Evolutionary conservation across 176 grass and related monocot genomes (phyloP).

Genomic region (Oropetium thomaeum): DNA sequence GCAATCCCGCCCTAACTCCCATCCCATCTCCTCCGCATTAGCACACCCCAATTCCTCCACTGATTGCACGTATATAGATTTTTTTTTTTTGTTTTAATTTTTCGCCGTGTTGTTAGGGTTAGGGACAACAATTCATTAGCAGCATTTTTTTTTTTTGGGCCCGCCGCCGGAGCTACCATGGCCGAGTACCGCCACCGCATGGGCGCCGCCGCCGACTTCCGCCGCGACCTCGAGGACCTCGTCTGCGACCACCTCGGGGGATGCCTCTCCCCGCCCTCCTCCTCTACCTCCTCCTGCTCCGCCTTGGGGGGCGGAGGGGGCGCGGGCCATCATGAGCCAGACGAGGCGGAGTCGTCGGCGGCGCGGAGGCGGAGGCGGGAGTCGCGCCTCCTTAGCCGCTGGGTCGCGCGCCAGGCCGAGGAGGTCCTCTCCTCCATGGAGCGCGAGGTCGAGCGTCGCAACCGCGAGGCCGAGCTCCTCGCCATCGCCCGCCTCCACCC

Average conservation of each 20-base stretch:
- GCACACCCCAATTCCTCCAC: neutral
- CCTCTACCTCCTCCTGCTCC: conserved; percentile 60
- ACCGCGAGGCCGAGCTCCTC: conserved; percentile 86
- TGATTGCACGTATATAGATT: neutral
- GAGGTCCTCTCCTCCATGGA: conserved; percentile 98
- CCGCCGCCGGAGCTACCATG: conserved; percentile 21
- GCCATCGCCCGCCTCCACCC: conserved; percentile 81
- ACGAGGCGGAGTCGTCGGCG: conserved; percentile 47
- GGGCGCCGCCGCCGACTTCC: conserved; percentile 80
- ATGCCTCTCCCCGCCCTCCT: conserved; percentile 58
- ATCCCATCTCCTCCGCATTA: conserved; percentile 31
- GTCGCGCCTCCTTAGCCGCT: conserved; percentile 77
- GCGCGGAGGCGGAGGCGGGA: conserved; percentile 55
- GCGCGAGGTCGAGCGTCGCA: conserved; percentile 70
- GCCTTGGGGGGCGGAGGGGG: conserved; percentile 29
- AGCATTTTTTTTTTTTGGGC: no score
- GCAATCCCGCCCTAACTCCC: conserved; percentile 28
- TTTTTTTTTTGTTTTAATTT: neutral
- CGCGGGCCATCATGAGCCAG: neutral
- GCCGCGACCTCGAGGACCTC: conserved; percentile 95
- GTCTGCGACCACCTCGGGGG: conserved; percentile 94
- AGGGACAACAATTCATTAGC: conserved; percentile 14
- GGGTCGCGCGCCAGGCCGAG: conserved; percentile 95
- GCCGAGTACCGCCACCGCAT: conserved; percentile 61
- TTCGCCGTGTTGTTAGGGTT: neutral